Evolutionary conservation across 192 early-diverging fungal species (phyloP).

Genomic region (Pilobolus umbonatus): DNA sequence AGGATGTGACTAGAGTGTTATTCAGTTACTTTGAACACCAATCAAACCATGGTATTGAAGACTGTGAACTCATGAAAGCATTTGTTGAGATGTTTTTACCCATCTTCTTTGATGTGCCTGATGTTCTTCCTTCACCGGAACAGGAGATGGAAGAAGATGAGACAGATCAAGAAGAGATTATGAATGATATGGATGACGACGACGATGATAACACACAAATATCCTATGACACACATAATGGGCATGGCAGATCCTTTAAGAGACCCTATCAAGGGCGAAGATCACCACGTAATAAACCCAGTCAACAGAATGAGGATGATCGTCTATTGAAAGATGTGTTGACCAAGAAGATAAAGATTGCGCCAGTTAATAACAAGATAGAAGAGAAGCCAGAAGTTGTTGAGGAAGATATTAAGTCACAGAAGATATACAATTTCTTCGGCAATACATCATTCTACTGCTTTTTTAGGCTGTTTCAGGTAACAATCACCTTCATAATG

Average conservation of each 20-base stretch:
- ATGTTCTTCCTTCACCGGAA: conserved; percentile 10
- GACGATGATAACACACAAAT: conserved; percentile 13
- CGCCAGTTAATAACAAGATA: conserved; percentile 5
- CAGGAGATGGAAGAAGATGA: conserved; percentile 31
- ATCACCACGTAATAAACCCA: background rate
- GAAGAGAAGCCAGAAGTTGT: conserved; percentile 43
- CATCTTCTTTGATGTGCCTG: conserved; percentile 54
- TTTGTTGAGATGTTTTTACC: conserved; percentile 74
- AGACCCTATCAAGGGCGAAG: background rate
- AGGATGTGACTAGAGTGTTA: conserved; percentile 70
- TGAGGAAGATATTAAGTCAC: conserved; percentile 22
- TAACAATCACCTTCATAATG: conserved; percentile 23
- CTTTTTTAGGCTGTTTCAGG: conserved; percentile 85
- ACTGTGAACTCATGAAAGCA: conserved; percentile 70
- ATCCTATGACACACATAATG: conserved; percentile 16
- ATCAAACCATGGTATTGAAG: conserved; percentile 41
- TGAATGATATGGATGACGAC: conserved; percentile 1
- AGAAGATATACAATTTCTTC: conserved; percentile 65
- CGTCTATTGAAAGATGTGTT: conserved; percentile 26
- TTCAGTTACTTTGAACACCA: conserved; percentile 63
- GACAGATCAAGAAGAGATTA: conserved; percentile 43
- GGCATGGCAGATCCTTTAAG: background rate
- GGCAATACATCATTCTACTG: conserved; percentile 83
- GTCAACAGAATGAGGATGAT: conserved; percentile 24
- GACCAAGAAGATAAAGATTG: conserved; percentile 14